phyloP scores from a whole-genome alignment of 495 filamentous ascomycete species.

The Extremus antarcticus region DNA sequence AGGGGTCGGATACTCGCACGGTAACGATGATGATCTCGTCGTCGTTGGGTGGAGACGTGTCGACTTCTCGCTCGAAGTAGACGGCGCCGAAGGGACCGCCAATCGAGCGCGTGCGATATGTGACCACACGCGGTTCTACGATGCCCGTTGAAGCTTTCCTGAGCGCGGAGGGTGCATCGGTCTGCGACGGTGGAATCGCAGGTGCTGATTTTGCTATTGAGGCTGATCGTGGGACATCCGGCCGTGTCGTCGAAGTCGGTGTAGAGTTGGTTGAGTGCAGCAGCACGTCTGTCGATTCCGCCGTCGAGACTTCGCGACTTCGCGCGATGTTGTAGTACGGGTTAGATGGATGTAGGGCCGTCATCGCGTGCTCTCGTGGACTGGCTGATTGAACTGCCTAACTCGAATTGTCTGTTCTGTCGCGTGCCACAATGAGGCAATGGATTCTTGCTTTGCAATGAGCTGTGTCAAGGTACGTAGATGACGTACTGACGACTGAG shows the following conservation, averaged over 20 bases:
- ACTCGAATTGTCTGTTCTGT: no score
- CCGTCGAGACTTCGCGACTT: not conserved
- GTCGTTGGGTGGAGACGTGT: constrained; percentile 3
- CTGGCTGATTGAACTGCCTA: no score
- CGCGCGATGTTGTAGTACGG: not conserved
- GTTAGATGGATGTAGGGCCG: not conserved
- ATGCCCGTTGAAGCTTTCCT: no score
- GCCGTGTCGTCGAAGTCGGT: not conserved
- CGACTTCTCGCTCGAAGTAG: constrained; percentile 4
- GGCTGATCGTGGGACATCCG: not conserved
- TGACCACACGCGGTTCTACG: no score
- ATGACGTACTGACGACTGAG: not conserved
- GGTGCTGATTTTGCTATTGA: not conserved
- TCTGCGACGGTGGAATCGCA: not conserved
- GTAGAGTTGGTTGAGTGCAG: not conserved
- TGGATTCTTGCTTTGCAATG: not conserved
- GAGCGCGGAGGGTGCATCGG: no score
- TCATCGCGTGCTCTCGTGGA: no score
- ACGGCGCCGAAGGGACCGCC: not conserved
- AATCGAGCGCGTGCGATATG: not conserved
- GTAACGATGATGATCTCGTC: constrained; percentile 13
- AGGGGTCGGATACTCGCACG: not conserved
- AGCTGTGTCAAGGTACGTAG: not conserved
- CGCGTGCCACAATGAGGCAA: no score
- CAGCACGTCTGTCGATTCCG: not conserved